phyloP scores from a whole-genome alignment of 768 basidiomycete species.

The Rhodosporidiobolus odoratus region DNA sequence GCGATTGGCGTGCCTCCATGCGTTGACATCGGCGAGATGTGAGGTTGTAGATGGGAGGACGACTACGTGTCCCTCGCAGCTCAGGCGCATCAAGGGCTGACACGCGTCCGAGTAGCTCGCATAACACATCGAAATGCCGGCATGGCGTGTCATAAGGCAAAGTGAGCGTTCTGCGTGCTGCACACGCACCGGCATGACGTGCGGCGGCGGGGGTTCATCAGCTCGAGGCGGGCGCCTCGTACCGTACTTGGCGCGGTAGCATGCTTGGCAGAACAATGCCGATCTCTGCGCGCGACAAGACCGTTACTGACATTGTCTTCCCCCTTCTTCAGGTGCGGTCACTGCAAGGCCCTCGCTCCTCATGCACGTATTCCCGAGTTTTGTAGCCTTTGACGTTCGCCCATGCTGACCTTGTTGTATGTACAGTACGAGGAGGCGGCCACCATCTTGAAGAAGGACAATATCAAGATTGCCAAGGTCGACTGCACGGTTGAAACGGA shows the following conservation, averaged over 20 bases:
- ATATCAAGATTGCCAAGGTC: conserved; percentile 88
- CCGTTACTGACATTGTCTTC: not conserved
- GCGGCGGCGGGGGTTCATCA: too few species aligned
- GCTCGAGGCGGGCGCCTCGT: too few species aligned
- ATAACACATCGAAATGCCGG: too few species aligned
- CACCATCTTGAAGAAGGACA: conserved; percentile 79
- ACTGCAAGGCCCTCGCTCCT: conserved; percentile 39
- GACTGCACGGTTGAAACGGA: conserved; percentile 94
- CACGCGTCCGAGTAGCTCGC: too few species aligned
- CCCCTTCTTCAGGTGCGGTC: conserved; percentile 36
- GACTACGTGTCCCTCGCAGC: too few species aligned
- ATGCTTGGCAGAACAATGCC: not conserved
- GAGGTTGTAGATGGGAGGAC: too few species aligned
- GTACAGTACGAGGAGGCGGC: conserved; percentile 59
- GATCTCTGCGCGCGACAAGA: not conserved
- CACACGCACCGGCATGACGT: too few species aligned
- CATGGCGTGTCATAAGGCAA: too few species aligned
- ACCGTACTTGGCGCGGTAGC: not conserved
- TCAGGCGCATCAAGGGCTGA: too few species aligned
- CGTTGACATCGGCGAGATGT: too few species aligned
- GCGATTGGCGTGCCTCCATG: too few species aligned
- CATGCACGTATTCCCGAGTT: not conserved
- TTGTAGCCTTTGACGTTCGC: not conserved
- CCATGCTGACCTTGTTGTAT: not conserved
- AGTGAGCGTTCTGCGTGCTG: too few species aligned